phyloP scores from a whole-genome alignment of 345 rosid species.

The Brassica carinata region DNA sequence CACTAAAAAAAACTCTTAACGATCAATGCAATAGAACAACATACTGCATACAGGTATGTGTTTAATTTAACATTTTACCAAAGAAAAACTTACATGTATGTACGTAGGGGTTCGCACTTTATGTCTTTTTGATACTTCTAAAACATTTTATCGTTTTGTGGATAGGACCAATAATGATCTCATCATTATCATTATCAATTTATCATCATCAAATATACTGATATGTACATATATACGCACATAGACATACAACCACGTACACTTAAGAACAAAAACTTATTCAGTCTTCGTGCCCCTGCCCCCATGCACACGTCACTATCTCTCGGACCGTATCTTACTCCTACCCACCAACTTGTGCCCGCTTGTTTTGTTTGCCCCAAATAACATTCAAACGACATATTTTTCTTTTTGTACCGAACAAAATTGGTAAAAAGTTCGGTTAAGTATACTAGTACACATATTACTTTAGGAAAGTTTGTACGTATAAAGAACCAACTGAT shows the following conservation, averaged over 20 bases:
- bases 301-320: constrained; percentile 43
- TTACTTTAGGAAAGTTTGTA: not conserved
- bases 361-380: constrained; percentile 29
- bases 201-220: constrained; percentile 18
- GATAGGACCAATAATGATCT: constrained; percentile 33
- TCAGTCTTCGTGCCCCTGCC: constrained; percentile 39
- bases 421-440: not conserved
- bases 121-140: constrained; percentile 6
- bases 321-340: constrained; percentile 36
- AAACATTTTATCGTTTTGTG: constrained; percentile 32
- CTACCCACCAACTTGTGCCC: constrained; percentile 23
- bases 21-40: not conserved
- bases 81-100: not conserved
- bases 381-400: not conserved
- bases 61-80: too few relatives aligned
- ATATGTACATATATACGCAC: constrained; percentile 25
- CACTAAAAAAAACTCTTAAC: not conserved
- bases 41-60: not conserved
- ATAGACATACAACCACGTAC: constrained; percentile 36
- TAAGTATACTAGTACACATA: not conserved
- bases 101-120: constrained; percentile 30
- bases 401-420: not conserved
- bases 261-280: constrained; percentile 32
- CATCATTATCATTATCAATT: constrained; percentile 13
- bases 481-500: not conserved